Evolutionary conservation across 1,139 yeast species (phyloP).

Genomic region (Meyerozyma elateridarum): DNA sequence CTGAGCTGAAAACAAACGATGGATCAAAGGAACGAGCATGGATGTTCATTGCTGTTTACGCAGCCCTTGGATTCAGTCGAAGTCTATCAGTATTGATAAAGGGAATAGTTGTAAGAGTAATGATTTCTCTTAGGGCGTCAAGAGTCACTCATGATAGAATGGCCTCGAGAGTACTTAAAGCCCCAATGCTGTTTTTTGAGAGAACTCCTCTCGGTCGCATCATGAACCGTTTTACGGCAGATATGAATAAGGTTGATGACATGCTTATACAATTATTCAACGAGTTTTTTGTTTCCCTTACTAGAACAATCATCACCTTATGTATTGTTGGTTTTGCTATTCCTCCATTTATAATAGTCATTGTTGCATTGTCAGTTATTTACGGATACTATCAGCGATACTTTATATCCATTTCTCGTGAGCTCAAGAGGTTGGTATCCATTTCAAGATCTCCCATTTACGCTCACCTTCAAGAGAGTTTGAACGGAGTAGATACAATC

Average conservation of each 20-base stretch:
- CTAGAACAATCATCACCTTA: slow-evolving; percentile 46
- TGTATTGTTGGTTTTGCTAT: slow-evolving; percentile 46
- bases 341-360: slow-evolving; percentile 46
- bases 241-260: slow-evolving; percentile 58
- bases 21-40: slow-evolving; percentile 22
- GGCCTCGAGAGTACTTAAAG: slow-evolving; percentile 20
- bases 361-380: slow-evolving; percentile 35
- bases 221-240: slow-evolving; percentile 58
- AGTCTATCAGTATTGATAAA: slow-evolving; percentile 16
- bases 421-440: slow-evolving; percentile 50
- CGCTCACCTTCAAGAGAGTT: slow-evolving; percentile 60
- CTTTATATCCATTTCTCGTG: slow-evolving; percentile 52
- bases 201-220: slow-evolving; percentile 29
- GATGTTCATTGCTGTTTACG: slow-evolving; percentile 23
- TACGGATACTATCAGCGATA: slow-evolving; percentile 51
- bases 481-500: slow-evolving; percentile 57
- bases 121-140: slow-evolving; percentile 22
- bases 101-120: slow-evolving; percentile 11
- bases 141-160: slow-evolving; percentile 21
- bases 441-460: slow-evolving; percentile 55
- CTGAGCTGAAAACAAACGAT: slow-evolving; percentile 37
- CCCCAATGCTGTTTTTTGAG: slow-evolving; percentile 31
- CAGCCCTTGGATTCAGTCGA: slow-evolving; percentile 24
- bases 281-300: slow-evolving; percentile 35
- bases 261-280: slow-evolving; percentile 43